Evolutionary conservation across 805 yeast genomes (phyloP).

Genomic region (Ogataea salicorniae): DNA sequence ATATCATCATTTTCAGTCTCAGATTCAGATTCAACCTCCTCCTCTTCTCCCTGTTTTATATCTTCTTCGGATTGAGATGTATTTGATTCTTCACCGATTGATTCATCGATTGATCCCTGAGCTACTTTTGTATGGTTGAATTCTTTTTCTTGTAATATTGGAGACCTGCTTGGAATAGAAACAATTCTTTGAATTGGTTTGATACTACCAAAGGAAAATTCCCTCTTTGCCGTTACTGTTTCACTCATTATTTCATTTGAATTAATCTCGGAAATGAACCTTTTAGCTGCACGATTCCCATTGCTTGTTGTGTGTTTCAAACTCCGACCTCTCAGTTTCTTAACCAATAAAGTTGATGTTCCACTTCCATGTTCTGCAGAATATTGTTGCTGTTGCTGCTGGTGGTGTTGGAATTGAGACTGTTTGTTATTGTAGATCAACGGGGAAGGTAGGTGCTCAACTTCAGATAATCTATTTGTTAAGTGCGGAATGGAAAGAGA

Average conservation of each 20-base stretch:
- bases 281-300: conserved; percentile 2
- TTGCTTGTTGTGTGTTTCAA: not conserved
- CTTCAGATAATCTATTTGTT: conserved; percentile 5
- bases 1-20: not conserved
- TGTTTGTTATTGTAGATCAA: not conserved
- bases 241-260: conserved; percentile 8
- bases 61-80: too few relatives aligned
- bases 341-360: conserved; percentile 1
- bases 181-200: conserved; percentile 27
- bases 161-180: conserved; percentile 23
- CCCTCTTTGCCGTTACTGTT: not conserved
- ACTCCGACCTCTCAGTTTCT: conserved; percentile 3
- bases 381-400: too few relatives aligned
- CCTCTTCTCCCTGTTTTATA: conserved; percentile 1
- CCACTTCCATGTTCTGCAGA: not conserved
- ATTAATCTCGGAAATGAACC: conserved; percentile 13
- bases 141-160: conserved; percentile 13
- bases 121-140: conserved; percentile 6
- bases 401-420: too few relatives aligned
- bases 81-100: not conserved
- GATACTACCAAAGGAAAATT: conserved; percentile 14
- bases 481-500: not conserved
- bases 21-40: not conserved
- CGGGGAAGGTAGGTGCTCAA: conserved; percentile 24
- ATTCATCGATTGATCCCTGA: conserved; percentile 4